These are phyloP conservation scores for Microthyrium microscopicum DNA, from an alignment of 2,329 filamentous ascomycete species.

Conservation along the genomic window DNA sequence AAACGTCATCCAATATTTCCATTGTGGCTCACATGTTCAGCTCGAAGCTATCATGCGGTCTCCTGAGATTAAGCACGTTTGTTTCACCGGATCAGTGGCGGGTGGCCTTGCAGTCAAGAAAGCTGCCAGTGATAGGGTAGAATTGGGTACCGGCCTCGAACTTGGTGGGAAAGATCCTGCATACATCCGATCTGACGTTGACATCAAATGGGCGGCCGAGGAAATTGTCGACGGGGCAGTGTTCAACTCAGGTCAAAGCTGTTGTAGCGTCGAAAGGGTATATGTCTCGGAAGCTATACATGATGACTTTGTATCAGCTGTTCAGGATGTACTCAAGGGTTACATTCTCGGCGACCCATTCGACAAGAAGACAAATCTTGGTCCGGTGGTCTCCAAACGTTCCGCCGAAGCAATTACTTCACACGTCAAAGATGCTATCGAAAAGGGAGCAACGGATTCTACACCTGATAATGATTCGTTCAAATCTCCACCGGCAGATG, in stretches of 20 bases:
- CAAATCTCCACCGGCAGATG: constrained; percentile 50
- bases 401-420: constrained; percentile 60
- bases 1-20: constrained; percentile 82
- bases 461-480: constrained; percentile 75
- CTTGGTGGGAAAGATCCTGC: constrained; percentile 91
- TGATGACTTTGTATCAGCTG: constrained; percentile 62
- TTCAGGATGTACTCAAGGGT: constrained; percentile 58
- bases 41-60: constrained; percentile 67
- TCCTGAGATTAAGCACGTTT: constrained; percentile 62
- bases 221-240: constrained; percentile 93
- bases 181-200: constrained; percentile 72
- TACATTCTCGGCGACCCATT: constrained; percentile 85
- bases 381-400: constrained; percentile 71
- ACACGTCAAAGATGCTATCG: constrained; percentile 68
- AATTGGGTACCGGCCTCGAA: constrained; percentile 71
- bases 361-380: constrained; percentile 62
- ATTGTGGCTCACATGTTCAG: constrained; percentile 61
- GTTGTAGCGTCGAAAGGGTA: constrained; percentile 80
- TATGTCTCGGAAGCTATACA: constrained; percentile 80
- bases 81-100: constrained; percentile 86
- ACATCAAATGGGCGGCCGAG: constrained; percentile 77
- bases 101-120: constrained; percentile 75
- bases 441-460: constrained; percentile 66
- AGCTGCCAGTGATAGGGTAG: constrained; percentile 64
- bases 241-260: constrained; percentile 98